Evolutionary conservation across 2,329 filamentous ascomycete species (phyloP), one percentile per base, ranked within the genome.

Genomic region (Alternaria sp.): DNA sequence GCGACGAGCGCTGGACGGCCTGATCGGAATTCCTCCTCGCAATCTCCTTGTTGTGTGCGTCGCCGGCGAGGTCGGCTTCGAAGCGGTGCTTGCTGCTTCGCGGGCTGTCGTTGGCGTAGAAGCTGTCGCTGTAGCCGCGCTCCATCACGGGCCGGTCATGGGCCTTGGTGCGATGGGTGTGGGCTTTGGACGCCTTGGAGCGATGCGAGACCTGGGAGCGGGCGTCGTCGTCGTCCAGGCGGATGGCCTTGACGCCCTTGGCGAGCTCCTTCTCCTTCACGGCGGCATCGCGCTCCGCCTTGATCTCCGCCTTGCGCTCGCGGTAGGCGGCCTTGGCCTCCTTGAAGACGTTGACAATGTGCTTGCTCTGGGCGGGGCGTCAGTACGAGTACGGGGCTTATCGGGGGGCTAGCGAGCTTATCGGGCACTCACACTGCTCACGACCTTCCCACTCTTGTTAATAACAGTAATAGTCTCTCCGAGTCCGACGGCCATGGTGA

Each of bases 371-470:
- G 30, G 56, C n/a, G 58, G 71, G 73, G 57, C 72, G 75, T 66
- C 67, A 55, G 43, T 51, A 51, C 30, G 51, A 26, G 46, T 47
- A 28, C 51, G 43, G n/a, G 57, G 63, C 59, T 55, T 61, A 60
- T 60, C 66, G 62, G 63, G 45, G 55, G 54, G 36, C 55, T 54
- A 58, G 56, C 50, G 25, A 19, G 57, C 28, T 12, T 59, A 25
- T 40, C 44, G 59, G 67, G 65, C 44, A 85, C 90, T 79, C 85
- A 94, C 93, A 63, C 91, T 96, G 85, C 90, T 94, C 72, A 97
- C 92, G 54, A 97, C 90, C 82, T 97, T 96, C 74, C 93, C 93
- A 61, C 93, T 96, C 80, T 88, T 93, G 83, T 97, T 96, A 81
- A 97, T 91, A 74, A 97, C 92, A 69, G 93, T 94, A 71, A 97